Conservation (phyloP, 2,329 filamentous ascomycete genomes). For the Colletotrichum theobromicola region DNA sequence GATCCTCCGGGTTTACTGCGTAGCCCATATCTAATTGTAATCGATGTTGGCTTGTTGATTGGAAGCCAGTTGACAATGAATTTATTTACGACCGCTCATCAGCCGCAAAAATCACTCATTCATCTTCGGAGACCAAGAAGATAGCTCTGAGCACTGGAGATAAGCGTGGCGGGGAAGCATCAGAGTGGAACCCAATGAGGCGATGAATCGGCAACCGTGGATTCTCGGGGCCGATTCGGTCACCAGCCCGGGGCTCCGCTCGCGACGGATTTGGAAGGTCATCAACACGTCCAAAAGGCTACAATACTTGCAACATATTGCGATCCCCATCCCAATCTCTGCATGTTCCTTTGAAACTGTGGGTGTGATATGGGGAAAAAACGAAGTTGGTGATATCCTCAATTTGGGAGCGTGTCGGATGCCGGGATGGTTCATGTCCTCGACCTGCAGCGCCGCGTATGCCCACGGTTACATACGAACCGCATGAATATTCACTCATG, state of each 20-base stretch:
- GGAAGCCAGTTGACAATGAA: background rate
- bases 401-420: background rate
- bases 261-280: background rate
- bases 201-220: background rate
- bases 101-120: background rate
- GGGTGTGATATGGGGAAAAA: background rate
- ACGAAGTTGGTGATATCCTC: background rate
- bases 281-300: background rate
- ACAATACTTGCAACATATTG: background rate
- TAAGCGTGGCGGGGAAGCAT: background rate
- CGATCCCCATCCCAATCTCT: background rate
- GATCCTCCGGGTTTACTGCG: background rate
- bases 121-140: background rate
- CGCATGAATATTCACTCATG: background rate
- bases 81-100: background rate
- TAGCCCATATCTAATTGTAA: background rate
- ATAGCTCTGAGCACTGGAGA: background rate
- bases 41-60: background rate
- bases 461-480: background rate
- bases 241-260: background rate
- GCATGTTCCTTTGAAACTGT: background rate
- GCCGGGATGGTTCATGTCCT: background rate
- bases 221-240: constrained; percentile 12
- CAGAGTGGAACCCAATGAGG: background rate
- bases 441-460: background rate